Conservation (phyloP, 345 rosid genomes). For the Litchi chinensis region DNA sequence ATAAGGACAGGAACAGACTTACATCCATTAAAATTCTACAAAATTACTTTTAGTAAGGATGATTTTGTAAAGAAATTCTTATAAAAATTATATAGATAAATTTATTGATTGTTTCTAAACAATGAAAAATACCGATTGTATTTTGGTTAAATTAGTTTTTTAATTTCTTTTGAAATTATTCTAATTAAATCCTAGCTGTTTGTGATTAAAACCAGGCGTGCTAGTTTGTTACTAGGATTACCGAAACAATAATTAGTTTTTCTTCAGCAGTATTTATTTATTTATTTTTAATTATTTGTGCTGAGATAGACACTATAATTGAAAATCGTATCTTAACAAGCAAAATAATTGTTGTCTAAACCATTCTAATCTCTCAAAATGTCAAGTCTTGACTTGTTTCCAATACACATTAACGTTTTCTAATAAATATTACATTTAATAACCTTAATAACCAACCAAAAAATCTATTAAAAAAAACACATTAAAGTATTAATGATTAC, state of each 20-base stretch:
- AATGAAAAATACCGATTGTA: too few relatives aligned
- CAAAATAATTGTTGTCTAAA: neutral
- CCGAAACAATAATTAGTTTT: neutral
- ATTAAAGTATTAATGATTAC: neutral
- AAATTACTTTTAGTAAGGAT: too few relatives aligned
- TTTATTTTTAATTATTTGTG: neutral
- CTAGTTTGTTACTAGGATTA: neutral
- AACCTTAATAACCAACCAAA: too few relatives aligned
- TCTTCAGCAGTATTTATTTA: neutral
- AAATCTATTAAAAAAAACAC: too few relatives aligned
- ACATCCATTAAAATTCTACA: too few relatives aligned
- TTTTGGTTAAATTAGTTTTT: too few relatives aligned
- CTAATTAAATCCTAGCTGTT: neutral
- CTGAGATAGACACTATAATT: neutral
- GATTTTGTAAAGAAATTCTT: too few relatives aligned
- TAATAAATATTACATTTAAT: neutral
- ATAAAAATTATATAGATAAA: neutral
- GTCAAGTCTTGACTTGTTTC: too few relatives aligned
- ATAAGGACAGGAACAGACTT: too few relatives aligned
- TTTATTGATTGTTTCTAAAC: too few relatives aligned
- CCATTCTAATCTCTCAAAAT: too few relatives aligned
- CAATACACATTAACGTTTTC: neutral
- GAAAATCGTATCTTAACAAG: neutral
- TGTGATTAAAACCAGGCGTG: neutral
- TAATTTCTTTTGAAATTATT: too few relatives aligned